These are phyloP conservation scores for Triticum urartu DNA, from an alignment of 176 grass and related monocot species.

Conservation along the genomic window DNA sequence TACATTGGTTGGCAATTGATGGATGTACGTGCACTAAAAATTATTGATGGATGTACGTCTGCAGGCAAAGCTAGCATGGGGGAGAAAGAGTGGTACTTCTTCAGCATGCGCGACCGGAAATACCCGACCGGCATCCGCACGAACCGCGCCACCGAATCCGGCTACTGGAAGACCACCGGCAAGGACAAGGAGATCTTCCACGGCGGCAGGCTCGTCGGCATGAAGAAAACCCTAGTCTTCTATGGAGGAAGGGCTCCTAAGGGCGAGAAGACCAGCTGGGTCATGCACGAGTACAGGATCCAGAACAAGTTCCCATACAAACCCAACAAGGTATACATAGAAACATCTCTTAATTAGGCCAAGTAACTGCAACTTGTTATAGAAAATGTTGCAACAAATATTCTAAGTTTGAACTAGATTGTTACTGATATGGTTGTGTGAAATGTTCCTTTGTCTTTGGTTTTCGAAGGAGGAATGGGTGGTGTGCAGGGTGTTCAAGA, in stretches of 20 bases:
- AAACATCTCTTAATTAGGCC: background rate
- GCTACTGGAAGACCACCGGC: slow-evolving; percentile 86
- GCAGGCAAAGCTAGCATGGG: slow-evolving; percentile 85
- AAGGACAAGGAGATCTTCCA: slow-evolving; percentile 89
- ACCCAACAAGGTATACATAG: slow-evolving; percentile 50
- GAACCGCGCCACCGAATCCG: slow-evolving; percentile 74
- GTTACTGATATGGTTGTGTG: background rate
- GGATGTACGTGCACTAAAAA: background rate
- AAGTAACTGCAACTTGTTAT: background rate
- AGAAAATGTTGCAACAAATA: background rate
- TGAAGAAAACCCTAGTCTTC: slow-evolving; percentile 93
- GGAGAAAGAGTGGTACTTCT: slow-evolving; percentile 90
- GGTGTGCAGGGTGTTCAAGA: slow-evolving; percentile 85
- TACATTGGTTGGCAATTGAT: background rate
- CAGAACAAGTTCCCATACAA: slow-evolving; percentile 79
- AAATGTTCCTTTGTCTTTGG: background rate
- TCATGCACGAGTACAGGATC: slow-evolving; percentile 86
- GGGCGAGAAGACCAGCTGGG: slow-evolving; percentile 84
- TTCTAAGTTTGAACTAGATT: background rate
- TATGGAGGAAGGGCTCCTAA: slow-evolving; percentile 75
- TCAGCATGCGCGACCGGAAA: slow-evolving; percentile 78
- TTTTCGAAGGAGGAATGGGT: slow-evolving; percentile 69
- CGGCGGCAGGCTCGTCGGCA: slow-evolving; percentile 54
- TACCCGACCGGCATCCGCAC: slow-evolving; percentile 77
- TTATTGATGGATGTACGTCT: background rate